These are phyloP conservation scores for Talaromyces sp. DNA, from an alignment of 2,329 filamentous ascomycete genomes.

Conservation along the genomic window DNA sequence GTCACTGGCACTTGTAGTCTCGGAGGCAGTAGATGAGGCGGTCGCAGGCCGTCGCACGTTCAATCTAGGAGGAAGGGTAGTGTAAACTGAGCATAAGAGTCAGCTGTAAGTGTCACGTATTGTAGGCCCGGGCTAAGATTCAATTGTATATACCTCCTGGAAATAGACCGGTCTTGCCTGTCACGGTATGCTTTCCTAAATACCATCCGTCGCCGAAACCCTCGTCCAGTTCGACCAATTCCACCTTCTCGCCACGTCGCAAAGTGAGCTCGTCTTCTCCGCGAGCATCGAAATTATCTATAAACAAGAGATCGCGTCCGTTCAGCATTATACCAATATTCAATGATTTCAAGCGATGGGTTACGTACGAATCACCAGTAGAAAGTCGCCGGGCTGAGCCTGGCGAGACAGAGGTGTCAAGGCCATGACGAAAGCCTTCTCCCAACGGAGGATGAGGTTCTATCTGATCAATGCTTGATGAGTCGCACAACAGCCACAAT, in stretches of 20 bases:
- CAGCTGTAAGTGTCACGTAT: constrained; percentile 3
- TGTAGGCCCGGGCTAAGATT: neutral
- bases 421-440: constrained; percentile 27
- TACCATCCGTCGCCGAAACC: constrained; percentile 65
- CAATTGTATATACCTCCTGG: constrained; percentile 38
- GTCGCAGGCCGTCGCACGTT: constrained; percentile 20
- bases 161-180: constrained; percentile 43
- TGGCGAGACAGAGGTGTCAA: constrained; percentile 31
- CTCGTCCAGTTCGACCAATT: constrained; percentile 60
- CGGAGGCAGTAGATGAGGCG: constrained; percentile 14
- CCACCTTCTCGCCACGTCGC: constrained; percentile 64
- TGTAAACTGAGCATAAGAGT: constrained; percentile 22
- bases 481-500: constrained; percentile 14
- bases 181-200: constrained; percentile 46
- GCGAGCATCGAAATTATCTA: constrained; percentile 87
- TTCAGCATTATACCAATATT: neutral
- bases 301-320: neutral
- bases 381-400: constrained; percentile 38
- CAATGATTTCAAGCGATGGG: neutral
- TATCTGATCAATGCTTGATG: constrained; percentile 12
- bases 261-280: constrained; percentile 91
- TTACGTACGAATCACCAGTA: constrained; percentile 44
- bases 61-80: constrained; percentile 23
- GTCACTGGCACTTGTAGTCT: constrained; percentile 6
- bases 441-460: constrained; percentile 9